phyloP scores from a whole-genome alignment of 2,329 filamentous ascomycete species.

The Cladosporium austrohemisphaericum region DNA sequence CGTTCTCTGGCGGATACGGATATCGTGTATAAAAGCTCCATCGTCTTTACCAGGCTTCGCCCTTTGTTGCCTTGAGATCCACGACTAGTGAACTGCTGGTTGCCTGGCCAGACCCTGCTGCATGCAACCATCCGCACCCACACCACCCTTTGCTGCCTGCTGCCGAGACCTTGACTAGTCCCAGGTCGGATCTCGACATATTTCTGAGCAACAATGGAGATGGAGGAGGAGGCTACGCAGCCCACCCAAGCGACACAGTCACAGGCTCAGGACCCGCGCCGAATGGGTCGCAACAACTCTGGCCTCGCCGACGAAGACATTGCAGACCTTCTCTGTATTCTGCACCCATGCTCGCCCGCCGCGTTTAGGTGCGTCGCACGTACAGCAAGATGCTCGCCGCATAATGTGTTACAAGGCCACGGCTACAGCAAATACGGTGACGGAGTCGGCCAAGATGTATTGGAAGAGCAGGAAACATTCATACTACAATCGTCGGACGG shows the following conservation, averaged over 20 bases:
- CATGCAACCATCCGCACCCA: constrained; percentile 9
- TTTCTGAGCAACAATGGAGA: constrained; percentile 2
- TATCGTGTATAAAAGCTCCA: neutral
- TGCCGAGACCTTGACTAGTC: constrained; percentile 10
- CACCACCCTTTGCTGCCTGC: constrained; percentile 8
- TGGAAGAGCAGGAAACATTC: constrained; percentile 43
- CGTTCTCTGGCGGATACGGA: no score
- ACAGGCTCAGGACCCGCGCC: constrained; percentile 65
- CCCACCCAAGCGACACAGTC: constrained; percentile 44
- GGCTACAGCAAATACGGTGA: constrained; percentile 31
- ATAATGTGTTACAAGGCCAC: constrained; percentile 57
- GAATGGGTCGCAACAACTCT: constrained; percentile 74
- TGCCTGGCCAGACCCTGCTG: constrained; percentile 10
- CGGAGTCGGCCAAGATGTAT: constrained; percentile 24
- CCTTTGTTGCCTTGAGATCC: neutral
- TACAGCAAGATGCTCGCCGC: constrained; percentile 50
- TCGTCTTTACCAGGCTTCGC: neutral
- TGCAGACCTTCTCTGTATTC: constrained; percentile 82
- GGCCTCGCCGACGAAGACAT: constrained; percentile 79
- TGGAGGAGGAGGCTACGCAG: constrained; percentile 3
- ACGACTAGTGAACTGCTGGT: neutral
- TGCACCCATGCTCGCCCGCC: constrained; percentile 71
- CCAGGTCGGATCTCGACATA: neutral
- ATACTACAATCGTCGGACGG: constrained; percentile 45
- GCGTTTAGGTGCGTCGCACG: constrained; percentile 67